Conservation (phyloP, 208 protist genomes). For the Plasmodiophora brassicae region DNA sequence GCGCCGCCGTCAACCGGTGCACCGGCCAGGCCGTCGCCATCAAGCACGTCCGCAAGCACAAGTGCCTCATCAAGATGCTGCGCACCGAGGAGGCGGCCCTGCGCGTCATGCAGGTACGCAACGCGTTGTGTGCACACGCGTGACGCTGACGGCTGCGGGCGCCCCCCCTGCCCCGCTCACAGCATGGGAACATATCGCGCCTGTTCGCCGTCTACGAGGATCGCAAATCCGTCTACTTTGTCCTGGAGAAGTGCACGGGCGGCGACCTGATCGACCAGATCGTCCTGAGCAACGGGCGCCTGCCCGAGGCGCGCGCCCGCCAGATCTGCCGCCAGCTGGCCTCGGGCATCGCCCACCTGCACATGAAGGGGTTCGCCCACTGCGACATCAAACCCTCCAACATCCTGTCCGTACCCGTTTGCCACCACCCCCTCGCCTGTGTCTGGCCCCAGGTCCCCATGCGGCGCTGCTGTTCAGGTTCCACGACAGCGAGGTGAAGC, state of each 20-base stretch:
- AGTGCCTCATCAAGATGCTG: background rate
- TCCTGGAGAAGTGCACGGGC: background rate
- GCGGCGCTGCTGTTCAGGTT: background rate
- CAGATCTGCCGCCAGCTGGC: background rate
- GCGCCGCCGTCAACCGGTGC: background rate
- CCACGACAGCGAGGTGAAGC: background rate
- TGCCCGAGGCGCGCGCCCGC: background rate
- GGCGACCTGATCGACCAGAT: background rate
- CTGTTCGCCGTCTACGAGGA: background rate
- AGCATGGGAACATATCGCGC: background rate
- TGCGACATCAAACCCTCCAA: background rate
- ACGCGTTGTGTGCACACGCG: too few relatives aligned
- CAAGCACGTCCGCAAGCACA: background rate
- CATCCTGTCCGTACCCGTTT: background rate
- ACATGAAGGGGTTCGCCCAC: background rate
- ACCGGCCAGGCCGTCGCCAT: background rate
- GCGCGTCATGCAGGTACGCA: background rate
- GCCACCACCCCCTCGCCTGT: background rate
- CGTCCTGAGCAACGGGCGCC: background rate
- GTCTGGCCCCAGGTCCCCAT: too few relatives aligned
- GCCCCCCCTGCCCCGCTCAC: background rate
- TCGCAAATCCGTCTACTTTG: background rate
- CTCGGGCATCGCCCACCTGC: background rate
- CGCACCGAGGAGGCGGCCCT: background rate
- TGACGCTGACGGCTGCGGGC: background rate